phyloP scores from a whole-genome alignment of 2,329 filamentous ascomycete genomes.

The Colletotrichum abscissum region DNA sequence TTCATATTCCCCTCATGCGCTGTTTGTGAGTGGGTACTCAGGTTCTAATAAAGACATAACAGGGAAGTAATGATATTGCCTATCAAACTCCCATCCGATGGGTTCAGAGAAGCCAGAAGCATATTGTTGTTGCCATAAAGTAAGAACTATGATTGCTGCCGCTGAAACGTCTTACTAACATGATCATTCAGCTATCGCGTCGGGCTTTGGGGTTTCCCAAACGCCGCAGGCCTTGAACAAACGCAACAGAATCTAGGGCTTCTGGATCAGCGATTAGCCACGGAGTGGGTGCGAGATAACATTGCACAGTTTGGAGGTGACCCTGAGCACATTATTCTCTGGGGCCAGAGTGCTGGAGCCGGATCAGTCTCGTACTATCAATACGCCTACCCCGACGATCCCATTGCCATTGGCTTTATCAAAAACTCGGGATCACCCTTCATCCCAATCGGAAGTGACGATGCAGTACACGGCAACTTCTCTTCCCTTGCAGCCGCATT shows the following conservation, averaged over 20 bases:
- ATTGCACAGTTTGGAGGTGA: not conserved
- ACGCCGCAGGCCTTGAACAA: not conserved
- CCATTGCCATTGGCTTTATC: not conserved
- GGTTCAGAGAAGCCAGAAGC: not conserved
- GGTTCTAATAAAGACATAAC: not conserved
- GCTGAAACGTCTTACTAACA: not conserved
- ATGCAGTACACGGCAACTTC: not conserved
- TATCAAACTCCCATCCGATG: not conserved
- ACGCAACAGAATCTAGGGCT: not conserved
- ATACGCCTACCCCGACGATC: not conserved
- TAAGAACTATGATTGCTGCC: not conserved
- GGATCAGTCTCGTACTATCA: not conserved
- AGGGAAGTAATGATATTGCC: not conserved
- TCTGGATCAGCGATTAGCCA: not conserved
- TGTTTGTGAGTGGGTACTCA: no score
- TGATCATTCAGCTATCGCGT: not conserved
- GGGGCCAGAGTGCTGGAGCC: not conserved
- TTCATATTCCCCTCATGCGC: no score
- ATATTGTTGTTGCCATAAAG: not conserved
- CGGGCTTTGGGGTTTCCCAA: not conserved
- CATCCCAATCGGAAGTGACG: not conserved
- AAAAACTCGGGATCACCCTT: not conserved
- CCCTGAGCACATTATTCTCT: not conserved
- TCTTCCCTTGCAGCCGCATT: not conserved
- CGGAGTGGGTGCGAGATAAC: not conserved